phyloP scores from a whole-genome alignment of 1,284 basidiomycete genomes.

The Leccinum griseonigrum region DNA sequence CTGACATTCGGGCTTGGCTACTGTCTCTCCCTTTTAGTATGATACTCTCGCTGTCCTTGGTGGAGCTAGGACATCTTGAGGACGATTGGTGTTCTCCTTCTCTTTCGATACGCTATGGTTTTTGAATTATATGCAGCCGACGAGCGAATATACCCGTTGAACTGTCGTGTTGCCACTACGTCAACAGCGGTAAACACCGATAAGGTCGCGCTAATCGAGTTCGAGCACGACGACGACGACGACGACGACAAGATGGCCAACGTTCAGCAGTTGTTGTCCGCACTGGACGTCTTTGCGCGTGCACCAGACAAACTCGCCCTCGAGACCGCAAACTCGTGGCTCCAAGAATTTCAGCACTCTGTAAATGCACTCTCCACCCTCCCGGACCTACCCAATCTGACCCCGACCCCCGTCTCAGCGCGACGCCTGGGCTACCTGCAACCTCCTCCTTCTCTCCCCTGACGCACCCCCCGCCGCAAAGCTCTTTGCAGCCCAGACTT shows the following conservation, averaged over 20 bases:
- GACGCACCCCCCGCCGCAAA: conserved; percentile 83
- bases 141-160: conserved; percentile 39
- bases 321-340: conserved; percentile 86
- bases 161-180: conserved; percentile 32
- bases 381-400: conserved; percentile 58
- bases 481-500: conserved; percentile 95
- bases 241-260: conserved; percentile 49
- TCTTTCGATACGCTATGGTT: conserved; percentile 26
- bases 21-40: conserved; percentile 52
- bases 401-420: conserved; percentile 61
- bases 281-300: conserved; percentile 70
- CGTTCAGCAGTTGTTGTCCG: conserved; percentile 68
- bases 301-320: conserved; percentile 83
- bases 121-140: conserved; percentile 17
- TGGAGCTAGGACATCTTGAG: conserved; percentile 35
- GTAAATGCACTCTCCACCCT: conserved; percentile 79
- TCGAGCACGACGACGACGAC: conserved; percentile 15
- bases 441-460: conserved; percentile 80
- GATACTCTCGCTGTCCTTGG: conserved; percentile 37
- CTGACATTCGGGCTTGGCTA: conserved; percentile 59
- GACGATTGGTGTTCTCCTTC: conserved; percentile 26
- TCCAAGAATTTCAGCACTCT: conserved; percentile 96
- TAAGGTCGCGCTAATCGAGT: conserved; percentile 9
- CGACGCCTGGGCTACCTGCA: conserved; percentile 96
- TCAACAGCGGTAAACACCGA: conserved; percentile 35